These are phyloP conservation scores for Calonectria ilicicola DNA, from an alignment of 2,329 filamentous ascomycete genomes.

Conservation along the genomic window DNA sequence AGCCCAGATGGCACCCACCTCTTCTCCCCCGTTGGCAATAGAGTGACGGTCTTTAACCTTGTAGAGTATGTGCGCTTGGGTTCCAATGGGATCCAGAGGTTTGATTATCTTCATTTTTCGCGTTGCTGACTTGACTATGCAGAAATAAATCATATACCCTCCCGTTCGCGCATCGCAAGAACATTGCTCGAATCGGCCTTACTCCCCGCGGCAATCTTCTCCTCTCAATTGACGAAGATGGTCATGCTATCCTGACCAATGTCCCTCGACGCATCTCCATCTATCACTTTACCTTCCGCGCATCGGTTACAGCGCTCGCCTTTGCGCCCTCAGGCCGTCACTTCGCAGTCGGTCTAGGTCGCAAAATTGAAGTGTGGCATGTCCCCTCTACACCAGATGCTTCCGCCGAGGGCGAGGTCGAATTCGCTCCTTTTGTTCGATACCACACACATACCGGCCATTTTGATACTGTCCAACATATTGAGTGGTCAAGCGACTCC, in stretches of 20 bases:
- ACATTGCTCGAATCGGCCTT: slow-evolving; percentile 89
- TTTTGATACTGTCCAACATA: slow-evolving; percentile 85
- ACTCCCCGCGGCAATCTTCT: slow-evolving; percentile 92
- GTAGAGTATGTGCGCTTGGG: slow-evolving; percentile 76
- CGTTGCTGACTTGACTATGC: slow-evolving; percentile 47
- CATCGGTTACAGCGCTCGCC: slow-evolving; percentile 82
- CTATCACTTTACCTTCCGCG: slow-evolving; percentile 95
- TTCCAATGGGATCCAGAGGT: not conserved
- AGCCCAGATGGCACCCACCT: slow-evolving; percentile 96
- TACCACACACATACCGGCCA: slow-evolving; percentile 90
- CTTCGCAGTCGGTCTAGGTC: slow-evolving; percentile 89
- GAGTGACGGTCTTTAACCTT: slow-evolving; percentile 95
- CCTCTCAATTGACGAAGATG: slow-evolving; percentile 93
- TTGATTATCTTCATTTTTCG: not conserved
- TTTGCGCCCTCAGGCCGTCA: slow-evolving; percentile 93
- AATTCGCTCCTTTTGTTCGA: slow-evolving; percentile 94
- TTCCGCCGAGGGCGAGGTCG: slow-evolving; percentile 82
- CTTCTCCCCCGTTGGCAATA: slow-evolving; percentile 95
- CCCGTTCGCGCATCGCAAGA: slow-evolving; percentile 92
- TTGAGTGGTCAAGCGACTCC: slow-evolving; percentile 97
- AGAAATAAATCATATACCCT: slow-evolving; percentile 91
- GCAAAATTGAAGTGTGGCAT: slow-evolving; percentile 94
- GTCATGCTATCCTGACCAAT: slow-evolving; percentile 92
- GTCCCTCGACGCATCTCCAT: slow-evolving; percentile 86
- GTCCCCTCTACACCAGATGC: slow-evolving; percentile 90